Evolutionary conservation across 2,329 filamentous ascomycete species (phyloP).

Genomic region (Epicoccum nigrum): DNA sequence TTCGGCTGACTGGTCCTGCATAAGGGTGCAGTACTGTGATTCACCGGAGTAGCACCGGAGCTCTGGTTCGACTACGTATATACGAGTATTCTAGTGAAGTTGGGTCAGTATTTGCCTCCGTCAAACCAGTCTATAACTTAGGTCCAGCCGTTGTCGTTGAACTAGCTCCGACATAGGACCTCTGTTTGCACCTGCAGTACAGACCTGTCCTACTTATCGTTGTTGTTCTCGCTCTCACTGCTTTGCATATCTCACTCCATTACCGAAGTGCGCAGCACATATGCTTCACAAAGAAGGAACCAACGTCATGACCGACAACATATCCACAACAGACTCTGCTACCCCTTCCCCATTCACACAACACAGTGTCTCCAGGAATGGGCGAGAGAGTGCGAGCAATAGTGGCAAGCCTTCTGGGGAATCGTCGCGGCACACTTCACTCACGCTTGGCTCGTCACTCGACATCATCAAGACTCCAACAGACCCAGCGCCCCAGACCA

Average conservation of each 20-base stretch:
- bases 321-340: slow-evolving; percentile 3
- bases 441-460: slow-evolving; percentile 9
- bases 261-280: neutral
- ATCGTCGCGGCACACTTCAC: slow-evolving; percentile 14
- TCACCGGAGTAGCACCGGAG: slow-evolving; percentile 1
- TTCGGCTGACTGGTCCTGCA: slow-evolving; percentile 6
- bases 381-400: neutral
- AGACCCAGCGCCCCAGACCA: neutral
- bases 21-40: slow-evolving; percentile 7
- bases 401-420: slow-evolving; percentile 1
- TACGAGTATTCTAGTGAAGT: neutral
- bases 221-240: neutral
- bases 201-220: too few relatives aligned
- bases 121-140: slow-evolving; percentile 1
- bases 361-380: neutral
- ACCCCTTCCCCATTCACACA: neutral
- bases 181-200: neutral
- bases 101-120: slow-evolving; percentile 8
- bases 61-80: slow-evolving; percentile 1
- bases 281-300: neutral
- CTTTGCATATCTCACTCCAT: too few relatives aligned
- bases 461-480: neutral
- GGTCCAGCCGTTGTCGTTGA: slow-evolving; percentile 1
- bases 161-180: neutral
- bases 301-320: slow-evolving; percentile 1